Evolutionary conservation across 805 yeast species (phyloP).

Genomic region (Komagataella phaffii): DNA sequence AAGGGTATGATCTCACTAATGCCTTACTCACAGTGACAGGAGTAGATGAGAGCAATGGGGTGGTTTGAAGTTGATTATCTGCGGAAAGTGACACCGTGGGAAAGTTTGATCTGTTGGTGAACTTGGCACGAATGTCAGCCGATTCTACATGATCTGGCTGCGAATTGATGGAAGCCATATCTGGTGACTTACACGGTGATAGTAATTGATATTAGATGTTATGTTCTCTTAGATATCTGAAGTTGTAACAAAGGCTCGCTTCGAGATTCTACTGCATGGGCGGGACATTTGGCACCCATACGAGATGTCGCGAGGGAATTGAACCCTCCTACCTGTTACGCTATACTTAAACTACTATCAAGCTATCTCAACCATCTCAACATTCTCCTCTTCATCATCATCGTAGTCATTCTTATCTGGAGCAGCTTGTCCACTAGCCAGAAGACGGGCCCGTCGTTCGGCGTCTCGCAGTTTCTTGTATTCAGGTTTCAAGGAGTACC

Average conservation of each 20-base stretch:
- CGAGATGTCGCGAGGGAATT: neutral
- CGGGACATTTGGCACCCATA: neutral
- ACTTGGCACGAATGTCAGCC: constrained; percentile 23
- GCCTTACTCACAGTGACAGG: constrained; percentile 87
- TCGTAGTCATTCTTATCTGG: constrained; percentile 30
- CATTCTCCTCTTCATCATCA: constrained; percentile 54
- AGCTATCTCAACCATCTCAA: constrained; percentile 67
- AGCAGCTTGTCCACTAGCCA: constrained; percentile 10
- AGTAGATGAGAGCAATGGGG: constrained; percentile 77
- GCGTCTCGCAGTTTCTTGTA: constrained; percentile 70
- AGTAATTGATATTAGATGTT: neutral
- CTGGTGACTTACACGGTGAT: neutral
- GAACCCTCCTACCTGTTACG: no score
- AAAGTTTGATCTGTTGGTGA: constrained; percentile 21
- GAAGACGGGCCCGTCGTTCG: constrained; percentile 56
- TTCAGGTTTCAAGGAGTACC: constrained; percentile 82
- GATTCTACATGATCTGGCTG: neutral
- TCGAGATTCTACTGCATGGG: neutral
- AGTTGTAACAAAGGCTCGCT: neutral
- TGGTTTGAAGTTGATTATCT: constrained; percentile 31
- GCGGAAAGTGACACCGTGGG: neutral
- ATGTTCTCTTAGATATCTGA: no score
- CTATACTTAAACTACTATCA: constrained; percentile 9
- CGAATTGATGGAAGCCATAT: neutral
- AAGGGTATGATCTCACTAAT: constrained; percentile 74